These are phyloP conservation scores for Ceratobasidium sp. DNA, from an alignment of 1,284 basidiomycete genomes.

Conservation along the genomic window DNA sequence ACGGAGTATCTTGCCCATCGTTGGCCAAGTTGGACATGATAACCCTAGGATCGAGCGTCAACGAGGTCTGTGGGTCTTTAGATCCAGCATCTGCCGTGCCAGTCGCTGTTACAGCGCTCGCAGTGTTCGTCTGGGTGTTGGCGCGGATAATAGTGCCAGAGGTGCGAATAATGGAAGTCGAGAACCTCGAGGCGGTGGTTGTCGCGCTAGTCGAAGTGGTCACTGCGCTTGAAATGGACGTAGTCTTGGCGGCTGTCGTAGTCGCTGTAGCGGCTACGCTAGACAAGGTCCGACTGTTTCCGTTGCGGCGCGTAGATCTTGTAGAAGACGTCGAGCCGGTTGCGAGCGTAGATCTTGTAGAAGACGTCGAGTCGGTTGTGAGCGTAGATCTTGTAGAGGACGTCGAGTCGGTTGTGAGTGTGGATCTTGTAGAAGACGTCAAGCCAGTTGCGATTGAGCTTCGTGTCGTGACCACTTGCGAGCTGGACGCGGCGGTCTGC, in stretches of 20 bases:
- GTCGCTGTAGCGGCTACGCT: not conserved
- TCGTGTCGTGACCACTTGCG: not conserved
- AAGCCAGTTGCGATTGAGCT: not conserved
- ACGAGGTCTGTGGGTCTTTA: conserved; percentile 57
- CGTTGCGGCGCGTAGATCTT: not conserved
- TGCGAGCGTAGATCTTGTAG: not conserved
- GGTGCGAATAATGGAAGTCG: conserved; percentile 14
- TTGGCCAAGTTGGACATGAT: conserved; percentile 56
- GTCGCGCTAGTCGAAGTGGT: conserved; percentile 45
- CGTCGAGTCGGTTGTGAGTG: not conserved
- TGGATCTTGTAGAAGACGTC: not conserved
- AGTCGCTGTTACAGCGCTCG: conserved; percentile 36
- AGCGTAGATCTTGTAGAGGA: not conserved
- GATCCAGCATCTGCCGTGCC: conserved; percentile 41
- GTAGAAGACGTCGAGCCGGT: not conserved
- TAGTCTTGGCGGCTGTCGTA: conserved; percentile 13
- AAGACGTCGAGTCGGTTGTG: not conserved
- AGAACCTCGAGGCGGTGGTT: conserved; percentile 21
- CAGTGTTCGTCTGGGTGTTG: conserved; percentile 44
- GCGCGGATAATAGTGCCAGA: conserved; percentile 4
- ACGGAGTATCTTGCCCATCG: conserved; percentile 25
- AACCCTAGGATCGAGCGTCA: conserved; percentile 65
- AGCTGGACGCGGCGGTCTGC: not conserved
- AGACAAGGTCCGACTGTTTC: not conserved
- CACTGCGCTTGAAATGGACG: not conserved